Base-by-base conservation (phyloP, 1,284 basidiomycete genomes). In the Trametes sp. region DNA sequence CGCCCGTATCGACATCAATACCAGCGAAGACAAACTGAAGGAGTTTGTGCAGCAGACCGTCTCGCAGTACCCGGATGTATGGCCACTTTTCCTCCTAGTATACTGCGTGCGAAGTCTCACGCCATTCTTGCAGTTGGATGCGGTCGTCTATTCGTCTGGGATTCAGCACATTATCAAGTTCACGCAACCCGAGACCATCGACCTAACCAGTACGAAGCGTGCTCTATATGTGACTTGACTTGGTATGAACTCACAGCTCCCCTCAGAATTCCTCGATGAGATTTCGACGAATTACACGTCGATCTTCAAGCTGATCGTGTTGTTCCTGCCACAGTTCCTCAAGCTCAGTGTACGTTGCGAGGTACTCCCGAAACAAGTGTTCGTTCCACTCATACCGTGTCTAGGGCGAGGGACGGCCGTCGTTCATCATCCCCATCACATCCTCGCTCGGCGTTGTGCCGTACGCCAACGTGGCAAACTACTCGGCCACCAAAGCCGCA, bases 401-500 rank as follows among this genome's bases (percentile, higher is more conserved):
- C 21, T 35, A 82, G 80, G 72, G 73, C 16, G 65, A 80, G 67
- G 82, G 81, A 4, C 79, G 76, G 2, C 82, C 82, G 4, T 80
- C 81, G 21, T 82, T 84, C 69, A 75, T 88, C 26, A 74, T 85
- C 14, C 80, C 82, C 2, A 80, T 89, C 44, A 83, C 84, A 0
- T 87, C 86, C 5, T 80, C 77, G 7, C 74, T 89, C 13, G 82
- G 75, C 4, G 77, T 87, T 35, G 65, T 80, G 23, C 85, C 86
- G 0, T 74, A 71, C 1, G 74, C 80, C 0, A 70, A 70, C 45
- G 74, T 84, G 0, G 73, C 80, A 1, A 83, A 84, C 63, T 89
- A 89, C 67, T 84, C 78, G 33, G 87, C 87, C 2, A 82, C 83
- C 2, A 89, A 89, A 72, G 86, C 87, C 6, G 87, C 87, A 2